phyloP scores from a whole-genome alignment of 352 stramenopile genomes.

The Globisporangium iwayamae region DNA sequence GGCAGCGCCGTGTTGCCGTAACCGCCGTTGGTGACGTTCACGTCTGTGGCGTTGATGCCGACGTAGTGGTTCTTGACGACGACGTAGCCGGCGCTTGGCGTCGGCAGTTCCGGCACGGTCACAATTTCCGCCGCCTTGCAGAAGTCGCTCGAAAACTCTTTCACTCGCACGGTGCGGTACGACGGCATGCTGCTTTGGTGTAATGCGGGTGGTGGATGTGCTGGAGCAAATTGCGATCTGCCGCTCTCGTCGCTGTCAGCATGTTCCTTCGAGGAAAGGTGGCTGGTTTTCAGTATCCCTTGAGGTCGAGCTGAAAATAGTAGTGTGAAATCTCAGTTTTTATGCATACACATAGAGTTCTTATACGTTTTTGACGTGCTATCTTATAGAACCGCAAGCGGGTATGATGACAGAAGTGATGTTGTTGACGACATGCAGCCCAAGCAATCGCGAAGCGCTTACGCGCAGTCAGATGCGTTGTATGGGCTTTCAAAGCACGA shows the following conservation, averaged over 20 bases:
- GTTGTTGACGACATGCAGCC: background rate
- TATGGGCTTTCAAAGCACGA: background rate
- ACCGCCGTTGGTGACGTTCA: conserved; percentile 54
- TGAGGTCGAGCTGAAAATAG: background rate
- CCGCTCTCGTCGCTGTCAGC: background rate
- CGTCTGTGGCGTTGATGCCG: conserved; percentile 45
- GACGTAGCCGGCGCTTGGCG: conserved; percentile 40
- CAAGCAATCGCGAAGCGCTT: background rate
- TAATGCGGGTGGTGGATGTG: background rate
- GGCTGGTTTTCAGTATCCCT: background rate
- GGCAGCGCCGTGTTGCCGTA: conserved; percentile 27
- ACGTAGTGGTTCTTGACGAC: conserved; percentile 38
- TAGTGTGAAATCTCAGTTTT: background rate
- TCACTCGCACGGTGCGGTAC: conserved; percentile 9
- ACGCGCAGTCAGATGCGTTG: background rate
- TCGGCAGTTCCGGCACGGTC: conserved; percentile 26
- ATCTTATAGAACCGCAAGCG: background rate
- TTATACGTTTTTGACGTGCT: background rate
- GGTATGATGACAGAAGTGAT: background rate
- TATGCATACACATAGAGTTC: background rate
- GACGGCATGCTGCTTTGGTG: background rate
- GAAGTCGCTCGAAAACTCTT: conserved; percentile 77
- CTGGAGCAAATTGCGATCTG: background rate
- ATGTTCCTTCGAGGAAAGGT: background rate
- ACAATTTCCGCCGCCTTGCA: conserved; percentile 67